phyloP scores from a whole-genome alignment of 176 grass and related monocot species.

The Alloteropsis semialata region DNA sequence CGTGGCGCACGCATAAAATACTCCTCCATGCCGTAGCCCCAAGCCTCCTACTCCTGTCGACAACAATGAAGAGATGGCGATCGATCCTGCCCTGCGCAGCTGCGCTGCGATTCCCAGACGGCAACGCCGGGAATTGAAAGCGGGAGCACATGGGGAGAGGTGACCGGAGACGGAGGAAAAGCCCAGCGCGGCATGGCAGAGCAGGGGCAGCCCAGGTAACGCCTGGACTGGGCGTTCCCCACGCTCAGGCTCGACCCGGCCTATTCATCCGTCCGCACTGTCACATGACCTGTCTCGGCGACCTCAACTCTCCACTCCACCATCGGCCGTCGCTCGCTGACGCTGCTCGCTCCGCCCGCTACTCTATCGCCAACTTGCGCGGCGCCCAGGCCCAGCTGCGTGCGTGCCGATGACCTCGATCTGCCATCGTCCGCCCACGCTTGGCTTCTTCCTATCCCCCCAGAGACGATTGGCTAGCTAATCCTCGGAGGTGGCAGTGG shows the following conservation, averaged over 20 bases:
- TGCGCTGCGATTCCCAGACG: background rate
- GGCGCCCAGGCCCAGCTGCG: too few relatives aligned
- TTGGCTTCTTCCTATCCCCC: background rate
- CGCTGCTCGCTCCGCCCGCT: background rate
- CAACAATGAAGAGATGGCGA: background rate
- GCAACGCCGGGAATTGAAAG: background rate
- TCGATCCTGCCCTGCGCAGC: background rate
- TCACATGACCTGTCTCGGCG: conserved; percentile 28
- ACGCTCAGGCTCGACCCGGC: background rate
- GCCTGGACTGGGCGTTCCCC: background rate
- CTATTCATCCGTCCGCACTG: background rate
- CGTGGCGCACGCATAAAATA: background rate
- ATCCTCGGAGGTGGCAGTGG: background rate
- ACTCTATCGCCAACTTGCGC: background rate
- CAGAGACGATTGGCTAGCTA: background rate
- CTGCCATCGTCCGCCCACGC: background rate
- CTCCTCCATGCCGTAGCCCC: background rate
- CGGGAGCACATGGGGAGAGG: background rate
- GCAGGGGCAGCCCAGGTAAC: background rate
- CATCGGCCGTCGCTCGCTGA: too few relatives aligned
- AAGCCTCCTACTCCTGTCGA: background rate
- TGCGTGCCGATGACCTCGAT: background rate
- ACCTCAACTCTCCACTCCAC: background rate
- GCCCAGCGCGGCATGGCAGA: background rate
- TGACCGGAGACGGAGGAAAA: background rate